Evolutionary conservation across 148 eudicot species (phyloP), one percentile per base, ranked within the genome.

Genomic region (Spergularia marina): DNA sequence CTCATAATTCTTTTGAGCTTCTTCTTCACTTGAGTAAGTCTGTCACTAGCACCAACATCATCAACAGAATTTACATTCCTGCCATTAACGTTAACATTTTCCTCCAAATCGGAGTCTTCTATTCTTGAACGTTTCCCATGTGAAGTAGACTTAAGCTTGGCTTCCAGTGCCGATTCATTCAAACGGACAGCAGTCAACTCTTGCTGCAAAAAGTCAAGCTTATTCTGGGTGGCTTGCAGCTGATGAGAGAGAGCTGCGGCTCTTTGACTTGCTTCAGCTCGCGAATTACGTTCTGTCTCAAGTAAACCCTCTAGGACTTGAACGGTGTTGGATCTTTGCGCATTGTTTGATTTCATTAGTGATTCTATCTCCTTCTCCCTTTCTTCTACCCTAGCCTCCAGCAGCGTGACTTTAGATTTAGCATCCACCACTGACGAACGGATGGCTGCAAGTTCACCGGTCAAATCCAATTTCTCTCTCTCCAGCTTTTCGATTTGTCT

Each of bases 231-330:
- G 71, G 85, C 79, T 80, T 96, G 99, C 30, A 96, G 87, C 91
- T 89, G 86, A 75, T 89, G 81, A 53, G 98, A 96, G 18, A 92
- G 94, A 49, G 88, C 90, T 76, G 91, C 93, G 2, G 99, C 99
- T 78, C 91, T 80, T 47, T 82, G 87, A 76, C 68, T 92, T 8
- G 98, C 99, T 78, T 91, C 98, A 39, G 88, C 89, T 67, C 91
- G 92, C 1, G 97, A 90, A 30, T 68, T 84, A 21, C 99, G 88
- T 70, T 92, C 97, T 14, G 86, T 87, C 76, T 86, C 95, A 62
- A 96, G 87, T 10, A 92, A 82, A 71, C 77, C 72, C 81, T 92
- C 92, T 13, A 96, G 88, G 73, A 87, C 91, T 75, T 92, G 87
- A 70, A 92, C 93, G 0, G 94, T 89, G 79, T 65, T 77, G 11